These are phyloP conservation scores for Barnettozyma siamensis DNA, from an alignment of 805 yeast genomes.

Conservation along the genomic window DNA sequence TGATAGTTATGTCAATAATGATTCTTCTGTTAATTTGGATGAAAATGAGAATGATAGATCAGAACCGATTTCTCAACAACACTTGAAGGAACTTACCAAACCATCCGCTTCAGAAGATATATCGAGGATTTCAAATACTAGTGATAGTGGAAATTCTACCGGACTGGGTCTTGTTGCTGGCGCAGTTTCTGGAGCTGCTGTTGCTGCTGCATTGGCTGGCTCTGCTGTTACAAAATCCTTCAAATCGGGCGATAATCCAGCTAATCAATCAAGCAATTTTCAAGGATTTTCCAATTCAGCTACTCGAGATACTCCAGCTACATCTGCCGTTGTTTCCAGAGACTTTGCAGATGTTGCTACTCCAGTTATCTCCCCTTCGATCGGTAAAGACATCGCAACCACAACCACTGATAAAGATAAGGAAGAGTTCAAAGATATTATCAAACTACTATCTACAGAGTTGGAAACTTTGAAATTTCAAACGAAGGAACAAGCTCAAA, in stretches of 20 bases:
- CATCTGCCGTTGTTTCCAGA: no score
- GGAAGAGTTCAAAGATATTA: constrained; percentile 24
- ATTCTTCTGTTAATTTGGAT: constrained; percentile 5
- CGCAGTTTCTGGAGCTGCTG: constrained; percentile 9
- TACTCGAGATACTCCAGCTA: no score
- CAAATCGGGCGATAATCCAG: background rate
- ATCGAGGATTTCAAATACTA: background rate
- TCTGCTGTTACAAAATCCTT: constrained; percentile 6
- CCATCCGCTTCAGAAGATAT: background rate
- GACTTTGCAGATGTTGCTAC: background rate
- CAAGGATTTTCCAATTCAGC: constrained; percentile 1
- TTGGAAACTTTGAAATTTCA: constrained; percentile 33
- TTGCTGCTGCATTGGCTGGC: constrained; percentile 12
- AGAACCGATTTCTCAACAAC: background rate
- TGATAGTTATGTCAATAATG: constrained; percentile 21
- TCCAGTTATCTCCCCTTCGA: background rate
- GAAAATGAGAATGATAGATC: background rate
- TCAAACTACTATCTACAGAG: constrained; percentile 29
- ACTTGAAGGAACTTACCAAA: background rate
- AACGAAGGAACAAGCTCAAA: constrained; percentile 46
- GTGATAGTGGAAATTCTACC: background rate
- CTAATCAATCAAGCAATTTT: background rate
- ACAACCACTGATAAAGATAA: constrained; percentile 3
- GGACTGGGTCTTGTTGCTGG: constrained; percentile 1
- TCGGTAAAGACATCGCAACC: background rate